phyloP scores from a whole-genome alignment of 2,329 filamentous ascomycete genomes.

The Atkinsonella texensis region DNA sequence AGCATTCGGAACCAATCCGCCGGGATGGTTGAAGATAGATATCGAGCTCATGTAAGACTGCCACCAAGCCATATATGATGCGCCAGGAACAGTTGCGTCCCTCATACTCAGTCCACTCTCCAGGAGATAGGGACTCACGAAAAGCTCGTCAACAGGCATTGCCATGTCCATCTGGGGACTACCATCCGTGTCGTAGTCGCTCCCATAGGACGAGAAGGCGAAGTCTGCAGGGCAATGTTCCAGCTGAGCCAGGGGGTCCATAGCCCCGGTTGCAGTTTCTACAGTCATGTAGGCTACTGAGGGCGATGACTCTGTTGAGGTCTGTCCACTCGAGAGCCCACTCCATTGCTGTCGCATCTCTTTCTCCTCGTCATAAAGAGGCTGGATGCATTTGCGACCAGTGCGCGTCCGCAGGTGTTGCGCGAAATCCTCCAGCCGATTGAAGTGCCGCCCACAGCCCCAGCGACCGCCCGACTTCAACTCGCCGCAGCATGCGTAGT shows the following conservation, averaged over 20 bases:
- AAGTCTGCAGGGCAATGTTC: not conserved
- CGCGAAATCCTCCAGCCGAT: not conserved
- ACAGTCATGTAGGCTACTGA: not conserved
- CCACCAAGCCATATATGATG: constrained; percentile 5
- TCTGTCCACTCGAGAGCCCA: not conserved
- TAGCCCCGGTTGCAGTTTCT: not conserved
- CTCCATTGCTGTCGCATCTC: not conserved
- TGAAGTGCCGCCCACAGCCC: constrained; percentile 4
- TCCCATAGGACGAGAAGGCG: not conserved
- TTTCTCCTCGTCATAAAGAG: constrained; percentile 4
- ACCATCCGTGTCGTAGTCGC: not conserved
- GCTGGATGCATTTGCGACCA: constrained; percentile 5
- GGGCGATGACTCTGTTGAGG: not conserved
- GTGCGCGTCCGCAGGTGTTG: constrained; percentile 1
- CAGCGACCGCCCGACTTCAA: constrained; percentile 2
- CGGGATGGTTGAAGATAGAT: not conserved
- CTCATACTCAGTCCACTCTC: not conserved
- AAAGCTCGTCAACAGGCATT: not conserved
- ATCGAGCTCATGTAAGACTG: constrained; percentile 3
- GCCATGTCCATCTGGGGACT: not conserved
- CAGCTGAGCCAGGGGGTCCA: not conserved
- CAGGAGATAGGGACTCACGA: not conserved
- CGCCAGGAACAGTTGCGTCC: not conserved
- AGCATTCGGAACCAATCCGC: not conserved
- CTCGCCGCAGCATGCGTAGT: not conserved